Percentiles rank a stretch among this genome's conserved stretches.
These are phyloP conservation scores for Sophora flavescens DNA, from an alignment of 306 rosid species.

Conservation along the genomic window DNA sequence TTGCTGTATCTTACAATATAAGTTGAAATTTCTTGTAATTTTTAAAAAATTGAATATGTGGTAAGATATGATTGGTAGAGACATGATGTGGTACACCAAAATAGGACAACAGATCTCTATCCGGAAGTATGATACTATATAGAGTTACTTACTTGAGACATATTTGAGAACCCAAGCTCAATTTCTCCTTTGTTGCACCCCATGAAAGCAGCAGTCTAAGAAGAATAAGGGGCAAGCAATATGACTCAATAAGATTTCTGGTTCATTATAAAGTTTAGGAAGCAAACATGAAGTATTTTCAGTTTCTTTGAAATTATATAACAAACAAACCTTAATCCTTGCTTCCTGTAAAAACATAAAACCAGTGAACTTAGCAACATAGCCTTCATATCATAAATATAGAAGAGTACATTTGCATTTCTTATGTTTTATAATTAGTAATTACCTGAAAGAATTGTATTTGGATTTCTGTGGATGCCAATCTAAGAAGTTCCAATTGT, in stretches of 20 bases:
- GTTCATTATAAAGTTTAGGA: conserved; percentile 18
- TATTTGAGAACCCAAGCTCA: conserved; percentile 79
- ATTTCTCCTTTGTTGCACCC: conserved; percentile 88
- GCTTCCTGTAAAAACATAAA: conserved; percentile 66
- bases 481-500: conserved; percentile 61
- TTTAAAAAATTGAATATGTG: no score
- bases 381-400: neutral
- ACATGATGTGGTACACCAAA: no score
- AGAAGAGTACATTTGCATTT: neutral
- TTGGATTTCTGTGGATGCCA: conserved; percentile 62
- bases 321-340: conserved; percentile 74
- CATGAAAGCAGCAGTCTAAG: conserved; percentile 84
- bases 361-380: conserved; percentile 20
- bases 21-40: no score
- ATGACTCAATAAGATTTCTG: conserved; percentile 23
- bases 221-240: conserved; percentile 23
- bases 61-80: no score
- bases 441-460: conserved; percentile 67
- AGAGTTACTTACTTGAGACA: conserved; percentile 66
- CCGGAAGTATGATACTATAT: neutral
- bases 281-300: neutral
- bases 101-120: no score
- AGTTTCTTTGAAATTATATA: conserved; percentile 7
- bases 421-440: neutral
- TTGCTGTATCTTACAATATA: no score